Conservation (phyloP, 1,139 yeast species). For the Zygoascus hellenicus region DNA sequence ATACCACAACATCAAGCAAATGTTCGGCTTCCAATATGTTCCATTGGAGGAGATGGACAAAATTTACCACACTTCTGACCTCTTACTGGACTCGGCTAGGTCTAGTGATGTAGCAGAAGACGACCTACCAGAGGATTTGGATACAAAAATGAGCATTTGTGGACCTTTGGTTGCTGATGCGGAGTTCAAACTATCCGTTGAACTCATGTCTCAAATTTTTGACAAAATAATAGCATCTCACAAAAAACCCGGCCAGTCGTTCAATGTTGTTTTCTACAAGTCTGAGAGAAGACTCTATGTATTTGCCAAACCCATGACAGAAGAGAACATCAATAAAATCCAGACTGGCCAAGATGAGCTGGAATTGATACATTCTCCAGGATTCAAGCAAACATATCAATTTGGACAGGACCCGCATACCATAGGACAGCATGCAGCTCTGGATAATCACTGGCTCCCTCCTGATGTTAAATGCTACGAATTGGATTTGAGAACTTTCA, state of each 20-base stretch:
- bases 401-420: conserved; percentile 19
- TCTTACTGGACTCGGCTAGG: conserved; percentile 13
- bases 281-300: conserved; percentile 26
- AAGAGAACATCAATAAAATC: conserved; percentile 22
- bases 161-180: conserved; percentile 58
- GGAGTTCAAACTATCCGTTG: conserved; percentile 63
- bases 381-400: conserved; percentile 10
- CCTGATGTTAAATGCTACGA: conserved; percentile 20
- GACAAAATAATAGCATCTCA: conserved; percentile 35
- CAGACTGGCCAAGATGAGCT: conserved; percentile 19
- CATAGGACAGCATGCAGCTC: conserved; percentile 20
- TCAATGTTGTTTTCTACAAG: conserved; percentile 27
- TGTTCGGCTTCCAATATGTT: conserved; percentile 88
- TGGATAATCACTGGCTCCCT: conserved; percentile 15
- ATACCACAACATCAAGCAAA: conserved; percentile 72
- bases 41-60: conserved; percentile 69
- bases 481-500: conserved; percentile 14
- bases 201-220: conserved; percentile 51
- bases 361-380: conserved; percentile 1
- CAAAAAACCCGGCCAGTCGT: conserved; percentile 21
- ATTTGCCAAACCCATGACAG: conserved; percentile 32
- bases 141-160: conserved; percentile 20
- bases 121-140: conserved; percentile 15
- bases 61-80: conserved; percentile 43
- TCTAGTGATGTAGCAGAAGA: not conserved